A percentile compares a stretch with the other conserved stretches of the same genome.
These are phyloP conservation scores for Paecilomyces formosus DNA, from an alignment of 2,329 filamentous ascomycete genomes.

Conservation along the genomic window DNA sequence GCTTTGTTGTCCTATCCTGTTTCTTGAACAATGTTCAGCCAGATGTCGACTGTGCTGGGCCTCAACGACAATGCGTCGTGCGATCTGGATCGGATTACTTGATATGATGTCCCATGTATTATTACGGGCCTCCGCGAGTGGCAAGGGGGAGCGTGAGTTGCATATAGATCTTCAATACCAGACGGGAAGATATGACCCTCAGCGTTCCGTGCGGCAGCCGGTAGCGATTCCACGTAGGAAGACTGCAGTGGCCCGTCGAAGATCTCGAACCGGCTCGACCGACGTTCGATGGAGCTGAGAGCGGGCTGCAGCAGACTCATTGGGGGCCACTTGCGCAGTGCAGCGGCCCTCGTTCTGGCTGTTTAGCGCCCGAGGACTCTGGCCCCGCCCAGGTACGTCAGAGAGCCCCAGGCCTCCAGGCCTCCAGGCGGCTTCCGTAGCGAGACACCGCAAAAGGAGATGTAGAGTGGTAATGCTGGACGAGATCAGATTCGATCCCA, in stretches of 20 bases:
- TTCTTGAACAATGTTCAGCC: not conserved
- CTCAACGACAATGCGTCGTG: not conserved
- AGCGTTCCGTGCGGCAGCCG: not conserved
- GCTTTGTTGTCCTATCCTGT: not conserved
- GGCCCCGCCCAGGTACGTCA: conserved; percentile 8
- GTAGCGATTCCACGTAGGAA: not conserved
- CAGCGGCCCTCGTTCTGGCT: not conserved
- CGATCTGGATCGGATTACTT: not conserved
- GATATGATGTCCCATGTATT: not conserved
- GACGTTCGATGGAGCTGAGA: not conserved
- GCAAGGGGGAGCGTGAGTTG: not conserved
- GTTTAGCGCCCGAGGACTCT: not conserved
- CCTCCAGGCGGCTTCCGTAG: not conserved
- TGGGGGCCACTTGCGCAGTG: not conserved
- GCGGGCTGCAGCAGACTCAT: not conserved
- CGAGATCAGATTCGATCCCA: not conserved
- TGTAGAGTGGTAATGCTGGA: not conserved
- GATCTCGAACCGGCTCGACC: not conserved
- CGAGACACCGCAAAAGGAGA: not conserved
- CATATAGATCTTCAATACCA: not conserved
- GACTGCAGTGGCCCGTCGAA: not conserved
- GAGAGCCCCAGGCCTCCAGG: conserved; percentile 4
- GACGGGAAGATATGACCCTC: not conserved
- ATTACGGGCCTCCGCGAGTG: not conserved
- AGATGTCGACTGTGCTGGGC: not conserved